phyloP scores from a whole-genome alignment of 2,329 filamentous ascomycete species.

The Zymoseptoria tritici region DNA sequence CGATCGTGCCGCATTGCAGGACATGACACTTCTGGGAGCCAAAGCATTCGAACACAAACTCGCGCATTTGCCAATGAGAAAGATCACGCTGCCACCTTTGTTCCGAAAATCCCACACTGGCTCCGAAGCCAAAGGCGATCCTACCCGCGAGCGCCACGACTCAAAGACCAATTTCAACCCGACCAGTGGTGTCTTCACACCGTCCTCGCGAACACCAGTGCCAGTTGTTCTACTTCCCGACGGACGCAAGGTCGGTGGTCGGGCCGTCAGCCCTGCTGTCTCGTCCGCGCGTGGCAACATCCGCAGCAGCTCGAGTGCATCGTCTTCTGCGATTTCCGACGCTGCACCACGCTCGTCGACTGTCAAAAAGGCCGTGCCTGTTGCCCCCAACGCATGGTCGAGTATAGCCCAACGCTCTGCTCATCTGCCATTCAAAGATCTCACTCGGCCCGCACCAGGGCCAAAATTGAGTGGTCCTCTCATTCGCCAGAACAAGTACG shows the following conservation, averaged over 20 bases:
- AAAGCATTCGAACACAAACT: constrained; percentile 50
- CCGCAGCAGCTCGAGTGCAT: constrained; percentile 15
- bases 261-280: constrained; percentile 3
- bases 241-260: constrained; percentile 1
- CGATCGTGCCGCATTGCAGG: constrained; percentile 38
- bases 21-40: constrained; percentile 51
- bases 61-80: constrained; percentile 43
- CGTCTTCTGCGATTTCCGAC: constrained; percentile 16
- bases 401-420: constrained; percentile 14
- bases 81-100: constrained; percentile 44
- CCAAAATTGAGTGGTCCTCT: constrained; percentile 9
- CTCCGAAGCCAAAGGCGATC: constrained; percentile 20
- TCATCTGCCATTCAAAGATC: constrained; percentile 15
- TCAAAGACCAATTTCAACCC: constrained; percentile 23
- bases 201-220: constrained; percentile 12
- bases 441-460: constrained; percentile 9
- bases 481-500: constrained; percentile 51
- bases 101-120: constrained; percentile 48
- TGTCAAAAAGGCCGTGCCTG: background rate
- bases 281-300: constrained; percentile 3
- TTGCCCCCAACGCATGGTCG: constrained; percentile 11
- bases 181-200: constrained; percentile 24
- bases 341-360: constrained; percentile 1
- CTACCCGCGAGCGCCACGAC: constrained; percentile 22
- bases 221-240: constrained; percentile 12